Conservation (phyloP, 1,284 basidiomycete species). For the Pyrrhoderma lamaoense region DNA sequence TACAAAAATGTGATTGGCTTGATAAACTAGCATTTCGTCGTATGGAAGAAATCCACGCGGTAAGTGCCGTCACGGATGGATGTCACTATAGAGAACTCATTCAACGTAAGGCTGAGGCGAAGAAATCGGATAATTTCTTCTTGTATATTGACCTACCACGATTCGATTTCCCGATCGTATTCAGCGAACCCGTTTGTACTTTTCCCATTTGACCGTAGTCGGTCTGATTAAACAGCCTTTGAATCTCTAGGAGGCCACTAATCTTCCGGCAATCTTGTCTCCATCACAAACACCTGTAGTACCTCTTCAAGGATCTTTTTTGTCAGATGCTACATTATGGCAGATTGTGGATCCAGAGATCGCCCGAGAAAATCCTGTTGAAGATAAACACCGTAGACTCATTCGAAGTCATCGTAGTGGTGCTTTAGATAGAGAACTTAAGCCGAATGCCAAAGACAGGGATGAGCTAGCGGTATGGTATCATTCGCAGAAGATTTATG, state of each 20-base stretch:
- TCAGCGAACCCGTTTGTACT: conserved; percentile 69
- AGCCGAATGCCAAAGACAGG: conserved; percentile 91
- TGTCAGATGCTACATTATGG: conserved; percentile 74
- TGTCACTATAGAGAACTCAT: background rate
- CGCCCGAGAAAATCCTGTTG: conserved; percentile 88
- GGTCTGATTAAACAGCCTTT: background rate
- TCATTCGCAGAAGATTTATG: conserved; percentile 1
- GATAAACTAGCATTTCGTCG: conserved; percentile 89
- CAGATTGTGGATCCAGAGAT: conserved; percentile 90
- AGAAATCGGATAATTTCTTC: conserved; percentile 84
- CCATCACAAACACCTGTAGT: conserved; percentile 32
- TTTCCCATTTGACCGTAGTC: conserved; percentile 19
- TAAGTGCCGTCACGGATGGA: conserved; percentile 31
- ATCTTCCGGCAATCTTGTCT: conserved; percentile 29
- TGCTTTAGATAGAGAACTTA: conserved; percentile 91
- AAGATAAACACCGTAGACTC: conserved; percentile 92
- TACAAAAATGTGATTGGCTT: conserved; percentile 94
- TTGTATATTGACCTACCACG: conserved; percentile 93
- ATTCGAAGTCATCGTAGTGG: conserved; percentile 93
- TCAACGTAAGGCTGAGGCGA: conserved; percentile 62
- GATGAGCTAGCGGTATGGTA: conserved; percentile 84
- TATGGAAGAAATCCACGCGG: conserved; percentile 89
- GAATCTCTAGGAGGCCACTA: conserved; percentile 13
- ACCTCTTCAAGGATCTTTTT: conserved; percentile 39
- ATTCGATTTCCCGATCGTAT: conserved; percentile 99